These are phyloP conservation scores for Nemania sp. DNA, from an alignment of 2,329 filamentous ascomycete genomes.

Conservation along the genomic window DNA sequence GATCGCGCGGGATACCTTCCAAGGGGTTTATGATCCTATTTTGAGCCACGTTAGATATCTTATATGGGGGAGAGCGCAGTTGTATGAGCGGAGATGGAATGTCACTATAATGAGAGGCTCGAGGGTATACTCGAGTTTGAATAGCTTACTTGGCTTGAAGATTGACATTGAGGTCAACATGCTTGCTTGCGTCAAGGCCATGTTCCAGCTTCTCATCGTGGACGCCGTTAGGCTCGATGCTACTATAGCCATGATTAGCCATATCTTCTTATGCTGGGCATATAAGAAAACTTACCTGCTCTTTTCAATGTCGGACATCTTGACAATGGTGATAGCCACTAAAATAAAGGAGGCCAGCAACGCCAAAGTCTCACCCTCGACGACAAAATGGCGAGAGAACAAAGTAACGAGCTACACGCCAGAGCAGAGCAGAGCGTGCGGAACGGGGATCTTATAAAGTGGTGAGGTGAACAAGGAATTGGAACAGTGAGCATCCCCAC, in stretches of 20 bases:
- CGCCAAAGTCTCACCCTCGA: conserved; percentile 3
- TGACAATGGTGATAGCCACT: conserved; percentile 12
- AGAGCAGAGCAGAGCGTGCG: neutral
- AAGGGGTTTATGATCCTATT: conserved; percentile 53
- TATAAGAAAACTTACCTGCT: conserved; percentile 14
- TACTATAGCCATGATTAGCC: conserved; percentile 8
- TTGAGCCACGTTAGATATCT: neutral
- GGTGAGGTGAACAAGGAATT: neutral
- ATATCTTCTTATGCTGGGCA: neutral
- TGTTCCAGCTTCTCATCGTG: conserved; percentile 35
- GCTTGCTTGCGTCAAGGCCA: conserved; percentile 37
- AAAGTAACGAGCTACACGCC: neutral
- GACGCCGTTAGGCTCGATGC: conserved; percentile 27
- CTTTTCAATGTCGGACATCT: conserved; percentile 25
- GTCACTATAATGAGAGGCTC: neutral
- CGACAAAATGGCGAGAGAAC: conserved; percentile 8
- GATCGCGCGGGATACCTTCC: conserved; percentile 53
- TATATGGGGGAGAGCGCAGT: neutral
- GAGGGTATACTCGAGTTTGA: neutral
- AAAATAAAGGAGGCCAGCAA: conserved; percentile 1
- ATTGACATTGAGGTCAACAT: conserved; percentile 46
- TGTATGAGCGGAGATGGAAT: neutral
- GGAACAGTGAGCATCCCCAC: conserved; percentile 7
- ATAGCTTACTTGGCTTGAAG: conserved; percentile 49
- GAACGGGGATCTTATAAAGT: conserved; percentile 18